These are phyloP conservation scores for Silene noctiflora DNA, from an alignment of 179 eudicot species.

Conservation along the genomic window DNA sequence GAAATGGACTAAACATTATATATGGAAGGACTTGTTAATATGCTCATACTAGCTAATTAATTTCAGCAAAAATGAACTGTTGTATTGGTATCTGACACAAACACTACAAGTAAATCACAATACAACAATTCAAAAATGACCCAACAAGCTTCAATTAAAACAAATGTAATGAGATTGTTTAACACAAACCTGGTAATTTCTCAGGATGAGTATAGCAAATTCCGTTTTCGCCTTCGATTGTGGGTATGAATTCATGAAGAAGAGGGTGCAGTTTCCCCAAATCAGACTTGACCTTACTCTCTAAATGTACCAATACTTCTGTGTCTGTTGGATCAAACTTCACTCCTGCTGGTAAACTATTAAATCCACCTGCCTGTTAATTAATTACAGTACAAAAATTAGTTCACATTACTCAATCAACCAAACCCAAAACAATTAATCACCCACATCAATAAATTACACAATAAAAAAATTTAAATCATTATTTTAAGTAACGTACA, in stretches of 20 bases:
- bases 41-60: background rate
- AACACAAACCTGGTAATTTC: conserved; percentile 65
- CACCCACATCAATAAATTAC: too few relatives aligned
- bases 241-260: conserved; percentile 77
- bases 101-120: background rate
- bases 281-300: conserved; percentile 61
- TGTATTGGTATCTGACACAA: background rate
- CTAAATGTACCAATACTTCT: conserved; percentile 75
- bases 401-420: too few relatives aligned
- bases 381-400: too few relatives aligned
- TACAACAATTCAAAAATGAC: too few relatives aligned
- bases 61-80: too few relatives aligned
- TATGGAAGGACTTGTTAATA: too few relatives aligned
- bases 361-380: conserved; percentile 39
- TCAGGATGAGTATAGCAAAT: conserved; percentile 93
- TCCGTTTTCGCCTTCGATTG: conserved; percentile 80
- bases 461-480: too few relatives aligned
- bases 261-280: conserved; percentile 59
- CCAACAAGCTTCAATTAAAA: background rate
- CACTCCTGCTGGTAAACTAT: conserved; percentile 92
- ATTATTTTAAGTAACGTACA: too few relatives aligned
- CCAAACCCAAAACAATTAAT: too few relatives aligned
- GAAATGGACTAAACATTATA: too few relatives aligned
- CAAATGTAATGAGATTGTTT: background rate
- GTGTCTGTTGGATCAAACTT: conserved; percentile 88